A percentile compares a stretch with the other conserved stretches of the same genome.
Conservation (phyloP, 2,329 filamentous ascomycete genomes). For the Alternaria sp. region DNA sequence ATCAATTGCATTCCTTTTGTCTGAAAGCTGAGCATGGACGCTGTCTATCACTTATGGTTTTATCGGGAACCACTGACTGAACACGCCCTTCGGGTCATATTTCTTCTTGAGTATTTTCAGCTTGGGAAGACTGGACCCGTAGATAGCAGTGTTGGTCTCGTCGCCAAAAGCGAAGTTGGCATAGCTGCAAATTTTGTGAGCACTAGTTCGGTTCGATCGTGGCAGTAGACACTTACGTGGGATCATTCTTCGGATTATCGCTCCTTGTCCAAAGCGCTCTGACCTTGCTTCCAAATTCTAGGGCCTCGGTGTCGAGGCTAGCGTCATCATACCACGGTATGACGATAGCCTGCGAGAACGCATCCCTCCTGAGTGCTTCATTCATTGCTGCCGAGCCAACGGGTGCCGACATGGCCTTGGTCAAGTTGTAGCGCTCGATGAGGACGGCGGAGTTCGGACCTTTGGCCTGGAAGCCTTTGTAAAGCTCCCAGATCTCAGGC, state of each 20-base stretch:
- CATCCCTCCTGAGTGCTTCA: constrained; percentile 32
- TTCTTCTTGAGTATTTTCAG: constrained; percentile 32
- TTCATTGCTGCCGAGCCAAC: constrained; percentile 35
- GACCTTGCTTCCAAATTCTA: constrained; percentile 42
- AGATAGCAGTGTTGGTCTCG: constrained; percentile 29
- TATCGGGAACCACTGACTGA: constrained; percentile 39
- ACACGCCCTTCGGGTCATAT: constrained; percentile 31
- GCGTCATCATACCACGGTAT: constrained; percentile 52
- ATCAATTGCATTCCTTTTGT: too few species aligned
- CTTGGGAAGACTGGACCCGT: constrained; percentile 27
- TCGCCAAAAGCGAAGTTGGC: constrained; percentile 38
- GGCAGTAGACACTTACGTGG: constrained; percentile 22
- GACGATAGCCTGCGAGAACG: constrained; percentile 48
- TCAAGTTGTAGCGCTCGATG: constrained; percentile 48
- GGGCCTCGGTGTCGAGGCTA: constrained; percentile 44
- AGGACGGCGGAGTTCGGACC: constrained; percentile 45
- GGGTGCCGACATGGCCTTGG: constrained; percentile 31
- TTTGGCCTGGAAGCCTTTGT: constrained; percentile 46
- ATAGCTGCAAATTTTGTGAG: constrained; percentile 25
- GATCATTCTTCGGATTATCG: constrained; percentile 15
- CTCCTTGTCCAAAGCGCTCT: constrained; percentile 37
- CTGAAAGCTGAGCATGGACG: too few species aligned
- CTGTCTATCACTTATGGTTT: not conserved
- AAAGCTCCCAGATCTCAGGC: constrained; percentile 50
- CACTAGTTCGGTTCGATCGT: not conserved